Base-by-base conservation (phyloP, 371 early-diverging fungal genomes). In the Funneliformis caledonium region DNA sequence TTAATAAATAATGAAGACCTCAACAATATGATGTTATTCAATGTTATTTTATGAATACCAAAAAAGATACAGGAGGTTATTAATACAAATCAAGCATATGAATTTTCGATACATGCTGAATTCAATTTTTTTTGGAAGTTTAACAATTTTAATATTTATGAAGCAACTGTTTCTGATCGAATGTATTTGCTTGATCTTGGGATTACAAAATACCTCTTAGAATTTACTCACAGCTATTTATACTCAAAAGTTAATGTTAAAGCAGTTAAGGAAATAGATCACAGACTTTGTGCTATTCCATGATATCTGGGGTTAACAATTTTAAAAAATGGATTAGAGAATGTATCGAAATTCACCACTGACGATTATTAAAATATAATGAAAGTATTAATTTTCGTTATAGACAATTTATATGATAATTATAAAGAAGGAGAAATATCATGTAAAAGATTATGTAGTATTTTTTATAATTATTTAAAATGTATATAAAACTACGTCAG, bases 71-170 rank as follows among this genome's bases (percentile, higher is more conserved):
- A 26, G 0, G 3, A 65, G 2, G 9, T 22, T 0, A 70, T 70
- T 11, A 14, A 70, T 2, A 11, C 10, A 2, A 48, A 26, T 12
- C 26, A 11, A 43, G 16, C 72, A 16, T 4, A 70, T 2, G n/a
- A 48, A 45, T 42, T 37, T 70, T 70, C 0, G 1, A 70, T 70
- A 19, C 47, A 70, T 70, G 14, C 19, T 2, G 7, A 70, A 48
- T 10, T 4, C 16, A 70, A 70, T 70, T 42, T 16, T 42, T 70
- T 47, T 19, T 47, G 26, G 26, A 10, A 19, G 10, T 37, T 22
- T 52, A 52, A 50, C 0, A 33, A 73, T 50, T 73, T 73, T 33
- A 73, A 73, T 33, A 73, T 52, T 56, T 73, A 73, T 50, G 7
- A 9, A 31, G 56, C 56, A 73, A 52, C 73, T 33, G 42, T 73